Base-by-base conservation (phyloP, 495 filamentous ascomycete species). In the Aspergillus sparsus region DNA sequence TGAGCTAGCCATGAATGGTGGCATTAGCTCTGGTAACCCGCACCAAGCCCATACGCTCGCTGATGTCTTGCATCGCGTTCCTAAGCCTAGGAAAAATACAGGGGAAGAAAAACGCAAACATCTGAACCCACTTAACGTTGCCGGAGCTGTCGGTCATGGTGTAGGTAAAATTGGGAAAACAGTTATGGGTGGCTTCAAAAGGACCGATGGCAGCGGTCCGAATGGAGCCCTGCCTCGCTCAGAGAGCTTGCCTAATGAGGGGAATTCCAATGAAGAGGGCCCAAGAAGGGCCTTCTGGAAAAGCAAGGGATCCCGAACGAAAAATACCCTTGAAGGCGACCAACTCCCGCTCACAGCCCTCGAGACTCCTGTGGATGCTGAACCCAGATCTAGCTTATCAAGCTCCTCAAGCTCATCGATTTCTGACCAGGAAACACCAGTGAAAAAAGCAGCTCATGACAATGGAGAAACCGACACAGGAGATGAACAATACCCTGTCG, bases 21-120 rank as follows among this genome's bases (percentile, higher is more conserved):
- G 95, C 57, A 69, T 93, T 58, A 94, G 87, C 66, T 86, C 89
- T n/a, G 93, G 92, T 53, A 82, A 93, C 60, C 90, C 90, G 58
- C 88, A 96, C 60, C 83, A 94, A 62, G 88, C 85, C 3, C 89
- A 93, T 56, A 88, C 85, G 5, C 68, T 94, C 9, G 79, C 80
- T 13, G 87, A 92, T 49, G 80, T 82, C n/a, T 71, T 92, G 32
- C 78, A 80, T 18, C 58, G 59, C 37, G 41, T 53, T 18, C 49
- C 12, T 12, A 51, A 32, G 7, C 51, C 50, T 36, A 69, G 66
- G 42, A 61, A 54, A 58, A 65, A 63, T 58, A 58, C 49, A 16
- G 62, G 66, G 37, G 72, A 71, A 12, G 67, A 62, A n/a, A 70
- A 74, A 39, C 35, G 53, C 36, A 60, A 60, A 50, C 60, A 62